Evolutionary conservation across 257 asterid species (phyloP).

Genomic region (Paraleonurus japonicus): DNA sequence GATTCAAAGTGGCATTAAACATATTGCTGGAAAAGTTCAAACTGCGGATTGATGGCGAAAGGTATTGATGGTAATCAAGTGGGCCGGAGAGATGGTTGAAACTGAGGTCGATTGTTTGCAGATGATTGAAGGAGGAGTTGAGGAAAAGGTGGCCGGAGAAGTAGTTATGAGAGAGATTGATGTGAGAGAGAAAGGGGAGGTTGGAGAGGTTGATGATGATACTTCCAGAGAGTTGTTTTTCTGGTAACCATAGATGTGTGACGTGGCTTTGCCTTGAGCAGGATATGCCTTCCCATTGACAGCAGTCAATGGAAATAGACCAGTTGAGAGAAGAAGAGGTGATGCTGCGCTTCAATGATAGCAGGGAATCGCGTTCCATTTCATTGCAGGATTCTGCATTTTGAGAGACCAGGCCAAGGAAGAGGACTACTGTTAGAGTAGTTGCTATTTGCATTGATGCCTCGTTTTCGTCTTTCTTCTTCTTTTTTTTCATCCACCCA

Average conservation of each 20-base stretch:
- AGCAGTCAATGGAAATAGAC: constrained; percentile 31
- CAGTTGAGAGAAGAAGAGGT: constrained; percentile 31
- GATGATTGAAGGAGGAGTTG: not conserved
- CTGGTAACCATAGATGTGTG: constrained; percentile 25
- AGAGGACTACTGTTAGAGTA: not conserved
- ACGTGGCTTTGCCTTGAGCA: constrained; percentile 21
- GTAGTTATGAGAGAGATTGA: constrained; percentile 36
- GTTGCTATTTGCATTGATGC: not conserved
- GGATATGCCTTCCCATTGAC: constrained; percentile 41
- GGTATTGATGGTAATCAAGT: not conserved
- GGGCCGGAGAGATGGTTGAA: constrained; percentile 26
- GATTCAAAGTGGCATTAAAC: constrained; percentile 33
- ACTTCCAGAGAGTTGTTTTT: not conserved
- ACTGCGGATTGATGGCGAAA: not conserved
- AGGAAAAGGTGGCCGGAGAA: constrained; percentile 22
- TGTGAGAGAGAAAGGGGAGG: constrained; percentile 33
- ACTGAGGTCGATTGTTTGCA: constrained; percentile 23
- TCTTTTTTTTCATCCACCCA: not conserved
- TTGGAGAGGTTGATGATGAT: constrained; percentile 23
- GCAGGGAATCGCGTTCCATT: constrained; percentile 29
- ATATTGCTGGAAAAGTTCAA: constrained; percentile 42
- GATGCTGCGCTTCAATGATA: constrained; percentile 20
- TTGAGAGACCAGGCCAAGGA: not conserved
- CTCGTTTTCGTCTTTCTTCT: not conserved
- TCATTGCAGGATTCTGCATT: constrained; percentile 18